Percentiles rank a stretch among this genome's conserved stretches.
phyloP scores from a whole-genome alignment of 2,329 filamentous ascomycete genomes.

The Rhynchosporium agropyri region DNA sequence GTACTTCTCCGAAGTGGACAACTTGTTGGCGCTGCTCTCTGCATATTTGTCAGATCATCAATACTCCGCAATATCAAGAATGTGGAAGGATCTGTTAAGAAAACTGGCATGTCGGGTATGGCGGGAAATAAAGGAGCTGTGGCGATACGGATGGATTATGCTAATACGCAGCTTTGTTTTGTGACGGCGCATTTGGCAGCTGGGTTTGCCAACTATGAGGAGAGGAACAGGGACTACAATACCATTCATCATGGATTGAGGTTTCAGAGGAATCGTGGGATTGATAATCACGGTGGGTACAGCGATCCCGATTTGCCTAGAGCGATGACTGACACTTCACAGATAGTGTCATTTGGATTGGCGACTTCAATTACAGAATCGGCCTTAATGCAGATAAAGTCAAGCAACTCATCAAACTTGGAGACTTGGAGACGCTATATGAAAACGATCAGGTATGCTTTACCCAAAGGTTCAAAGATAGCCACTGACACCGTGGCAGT shows the following conservation, averaged over 20 bases:
- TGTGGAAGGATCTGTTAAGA: conserved; percentile 94
- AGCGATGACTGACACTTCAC: conserved; percentile 39
- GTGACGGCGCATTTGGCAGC: conserved; percentile 96
- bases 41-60: conserved; percentile 85
- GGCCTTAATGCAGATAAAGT: conserved; percentile 79
- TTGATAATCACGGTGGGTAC: conserved; percentile 78
- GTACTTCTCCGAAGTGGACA: conserved; percentile 90
- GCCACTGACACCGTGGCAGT: conserved; percentile 46
- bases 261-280: conserved; percentile 88
- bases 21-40: conserved; percentile 88
- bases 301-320: neutral
- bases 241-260: conserved; percentile 71
- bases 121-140: conserved; percentile 98
- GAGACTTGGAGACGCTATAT: conserved; percentile 78
- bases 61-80: conserved; percentile 85
- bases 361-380: conserved; percentile 98
- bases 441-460: conserved; percentile 79
- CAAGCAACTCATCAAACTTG: conserved; percentile 69
- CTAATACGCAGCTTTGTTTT: conserved; percentile 89
- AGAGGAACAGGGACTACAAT: conserved; percentile 88
- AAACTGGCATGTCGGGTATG: conserved; percentile 92
- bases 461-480: neutral
- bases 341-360: conserved; percentile 86
- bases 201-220: conserved; percentile 95
- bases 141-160: conserved; percentile 92